Evolutionary conservation across 768 basidiomycete species (phyloP).

Genomic region (Leccinum disarticulatum): DNA sequence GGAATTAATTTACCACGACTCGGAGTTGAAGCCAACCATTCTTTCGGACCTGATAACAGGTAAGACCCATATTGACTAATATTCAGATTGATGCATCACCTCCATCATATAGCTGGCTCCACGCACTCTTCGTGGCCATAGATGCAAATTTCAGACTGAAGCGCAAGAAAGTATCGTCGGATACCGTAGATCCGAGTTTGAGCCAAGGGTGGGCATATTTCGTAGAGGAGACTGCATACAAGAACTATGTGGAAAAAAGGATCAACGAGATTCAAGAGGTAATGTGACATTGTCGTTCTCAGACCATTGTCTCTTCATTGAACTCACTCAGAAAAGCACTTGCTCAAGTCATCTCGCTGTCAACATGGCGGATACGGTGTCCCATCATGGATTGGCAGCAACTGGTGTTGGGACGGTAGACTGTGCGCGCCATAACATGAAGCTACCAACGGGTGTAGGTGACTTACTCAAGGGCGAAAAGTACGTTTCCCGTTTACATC

Average conservation of each 20-base stretch:
- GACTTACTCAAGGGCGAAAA: not conserved
- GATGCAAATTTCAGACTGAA: not conserved
- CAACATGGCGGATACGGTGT: not conserved
- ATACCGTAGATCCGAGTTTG: not conserved
- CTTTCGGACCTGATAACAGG: too few species aligned
- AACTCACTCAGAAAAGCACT: not conserved
- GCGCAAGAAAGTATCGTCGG: not conserved
- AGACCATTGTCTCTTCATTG: not conserved
- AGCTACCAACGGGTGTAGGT: not conserved
- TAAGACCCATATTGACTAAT: too few species aligned
- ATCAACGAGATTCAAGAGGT: too few species aligned
- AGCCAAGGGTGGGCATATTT: not conserved
- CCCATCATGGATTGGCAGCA: not conserved
- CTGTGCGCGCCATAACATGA: not conserved
- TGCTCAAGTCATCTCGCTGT: not conserved
- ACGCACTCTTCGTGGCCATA: not conserved
- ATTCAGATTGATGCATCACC: too few species aligned
- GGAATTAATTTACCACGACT: not conserved
- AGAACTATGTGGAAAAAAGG: not conserved
- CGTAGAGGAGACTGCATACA: not conserved
- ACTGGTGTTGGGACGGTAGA: not conserved
- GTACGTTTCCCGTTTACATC: not conserved
- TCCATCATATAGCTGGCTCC: too few species aligned
- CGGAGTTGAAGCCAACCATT: too few species aligned
- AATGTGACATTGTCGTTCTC: too few species aligned